Percentiles rank a stretch among this genome's conserved stretches.
Evolutionary conservation across 1,139 yeast genomes (phyloP).

Genomic region (Saccharomyces hybrid): DNA sequence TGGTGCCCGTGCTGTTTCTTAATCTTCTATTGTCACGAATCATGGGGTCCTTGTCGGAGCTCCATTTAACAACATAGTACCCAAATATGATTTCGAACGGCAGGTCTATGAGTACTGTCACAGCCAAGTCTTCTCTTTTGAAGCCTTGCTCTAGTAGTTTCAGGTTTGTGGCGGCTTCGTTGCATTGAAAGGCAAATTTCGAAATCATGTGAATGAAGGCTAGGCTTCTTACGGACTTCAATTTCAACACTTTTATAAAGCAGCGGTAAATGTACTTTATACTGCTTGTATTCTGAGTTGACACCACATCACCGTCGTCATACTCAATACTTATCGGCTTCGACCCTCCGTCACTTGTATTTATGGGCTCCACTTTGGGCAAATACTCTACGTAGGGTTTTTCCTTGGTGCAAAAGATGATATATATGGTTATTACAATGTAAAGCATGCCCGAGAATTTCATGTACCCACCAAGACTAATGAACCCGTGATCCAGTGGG

Average conservation of each 20-base stretch:
- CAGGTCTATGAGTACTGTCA: slow-evolving; percentile 87
- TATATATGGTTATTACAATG: slow-evolving; percentile 54
- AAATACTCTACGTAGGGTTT: slow-evolving; percentile 39
- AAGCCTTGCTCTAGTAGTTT: slow-evolving; percentile 90
- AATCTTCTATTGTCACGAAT: background rate
- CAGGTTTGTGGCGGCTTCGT: slow-evolving; percentile 90
- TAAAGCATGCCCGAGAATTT: slow-evolving; percentile 71
- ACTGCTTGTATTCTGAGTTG: slow-evolving; percentile 18
- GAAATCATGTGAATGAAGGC: slow-evolving; percentile 69
- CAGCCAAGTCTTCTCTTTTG: slow-evolving; percentile 85
- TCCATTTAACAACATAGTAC: slow-evolving; percentile 91
- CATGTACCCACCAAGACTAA: slow-evolving; percentile 69
- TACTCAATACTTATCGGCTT: slow-evolving; percentile 8
- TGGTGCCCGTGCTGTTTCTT: background rate
- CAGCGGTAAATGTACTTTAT: slow-evolving; percentile 53
- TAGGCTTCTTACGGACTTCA: slow-evolving; percentile 70
- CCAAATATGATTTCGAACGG: slow-evolving; percentile 95
- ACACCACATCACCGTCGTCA: slow-evolving; percentile 24
- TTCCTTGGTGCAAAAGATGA: slow-evolving; percentile 54
- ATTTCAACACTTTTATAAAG: slow-evolving; percentile 68
- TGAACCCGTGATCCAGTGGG: slow-evolving; percentile 58
- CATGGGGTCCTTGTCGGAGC: slow-evolving; percentile 34
- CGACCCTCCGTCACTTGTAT: slow-evolving; percentile 8
- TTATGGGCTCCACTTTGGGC: slow-evolving; percentile 22
- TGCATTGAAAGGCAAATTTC: slow-evolving; percentile 89